A percentile compares a stretch with the other conserved stretches of the same genome.
Conservation (phyloP, 495 filamentous ascomycete species). For the Aeminium ludgeri region DNA sequence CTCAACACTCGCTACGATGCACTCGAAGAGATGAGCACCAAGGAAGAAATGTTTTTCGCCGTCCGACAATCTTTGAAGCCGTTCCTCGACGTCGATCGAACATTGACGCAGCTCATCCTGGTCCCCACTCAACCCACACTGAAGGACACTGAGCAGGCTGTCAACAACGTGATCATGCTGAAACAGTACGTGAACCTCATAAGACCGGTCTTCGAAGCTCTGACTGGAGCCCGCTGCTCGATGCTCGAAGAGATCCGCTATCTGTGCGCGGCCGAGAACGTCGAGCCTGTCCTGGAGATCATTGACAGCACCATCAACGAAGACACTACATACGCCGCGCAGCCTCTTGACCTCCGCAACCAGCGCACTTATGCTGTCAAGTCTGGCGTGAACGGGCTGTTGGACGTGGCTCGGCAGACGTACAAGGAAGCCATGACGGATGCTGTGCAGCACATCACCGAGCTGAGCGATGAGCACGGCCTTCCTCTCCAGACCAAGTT, state of each 20-base stretch:
- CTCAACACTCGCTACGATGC: constrained; percentile 60
- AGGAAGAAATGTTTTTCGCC: constrained; percentile 74
- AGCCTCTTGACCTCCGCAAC: constrained; percentile 73
- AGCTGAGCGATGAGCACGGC: constrained; percentile 44
- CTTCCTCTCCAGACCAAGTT: constrained; percentile 51
- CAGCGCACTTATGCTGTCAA: constrained; percentile 87
- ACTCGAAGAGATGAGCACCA: constrained; percentile 63
- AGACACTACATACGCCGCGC: constrained; percentile 58
- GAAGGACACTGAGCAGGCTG: constrained; percentile 54
- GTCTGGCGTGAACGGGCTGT: constrained; percentile 69
- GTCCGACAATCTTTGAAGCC: constrained; percentile 53
- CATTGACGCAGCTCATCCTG: constrained; percentile 52
- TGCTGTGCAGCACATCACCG: constrained; percentile 49
- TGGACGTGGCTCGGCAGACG: constrained; percentile 72
- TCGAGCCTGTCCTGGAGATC: constrained; percentile 39
- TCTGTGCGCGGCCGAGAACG: constrained; percentile 46
- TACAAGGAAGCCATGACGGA: constrained; percentile 76
- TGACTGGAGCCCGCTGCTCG: constrained; percentile 46
- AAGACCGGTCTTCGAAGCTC: constrained; percentile 46
- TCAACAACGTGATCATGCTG: constrained; percentile 76
- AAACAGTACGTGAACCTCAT: constrained; percentile 63
- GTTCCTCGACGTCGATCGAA: constrained; percentile 54
- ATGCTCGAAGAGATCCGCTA: constrained; percentile 50
- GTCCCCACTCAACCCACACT: constrained; percentile 49
- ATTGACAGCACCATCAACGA: constrained; percentile 65